Conservation (phyloP, 2,329 filamentous ascomycete species). For the Penicillium sp. region DNA sequence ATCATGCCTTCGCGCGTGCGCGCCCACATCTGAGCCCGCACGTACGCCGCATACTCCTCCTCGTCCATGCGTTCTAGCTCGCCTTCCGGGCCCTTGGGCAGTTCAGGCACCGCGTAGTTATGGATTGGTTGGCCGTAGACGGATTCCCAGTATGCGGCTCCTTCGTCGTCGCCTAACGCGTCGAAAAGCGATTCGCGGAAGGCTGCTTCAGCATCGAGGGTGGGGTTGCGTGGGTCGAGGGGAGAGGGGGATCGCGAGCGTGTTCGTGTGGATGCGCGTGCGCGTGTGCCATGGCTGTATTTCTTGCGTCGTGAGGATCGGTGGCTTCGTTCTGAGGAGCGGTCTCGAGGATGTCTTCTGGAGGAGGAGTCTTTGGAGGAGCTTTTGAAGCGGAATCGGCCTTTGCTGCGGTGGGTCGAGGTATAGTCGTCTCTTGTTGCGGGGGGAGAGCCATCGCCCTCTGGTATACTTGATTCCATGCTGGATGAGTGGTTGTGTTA, state of each 20-base stretch:
- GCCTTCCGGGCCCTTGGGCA: conserved; percentile 53
- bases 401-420: conserved; percentile 10
- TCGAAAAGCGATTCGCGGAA: conserved; percentile 96
- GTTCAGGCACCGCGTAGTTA: conserved; percentile 65
- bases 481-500: neutral
- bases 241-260: neutral
- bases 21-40: conserved; percentile 92
- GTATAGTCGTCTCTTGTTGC: conserved; percentile 10
- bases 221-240: conserved; percentile 44
- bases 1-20: conserved; percentile 83
- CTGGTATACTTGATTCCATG: neutral
- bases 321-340: neutral
- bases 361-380: conserved; percentile 18
- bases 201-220: conserved; percentile 72
- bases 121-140: conserved; percentile 98
- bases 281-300: neutral
- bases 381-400: conserved; percentile 26
- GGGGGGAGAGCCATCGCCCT: neutral
- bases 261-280: neutral
- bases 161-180: conserved; percentile 95
- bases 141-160: conserved; percentile 89
- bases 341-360: conserved; percentile 27
- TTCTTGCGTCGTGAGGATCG: neutral
- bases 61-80: conserved; percentile 84
- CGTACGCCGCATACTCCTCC: conserved; percentile 86